Conservation (phyloP, 2,329 filamentous ascomycete genomes). For the Calonectria montana region DNA sequence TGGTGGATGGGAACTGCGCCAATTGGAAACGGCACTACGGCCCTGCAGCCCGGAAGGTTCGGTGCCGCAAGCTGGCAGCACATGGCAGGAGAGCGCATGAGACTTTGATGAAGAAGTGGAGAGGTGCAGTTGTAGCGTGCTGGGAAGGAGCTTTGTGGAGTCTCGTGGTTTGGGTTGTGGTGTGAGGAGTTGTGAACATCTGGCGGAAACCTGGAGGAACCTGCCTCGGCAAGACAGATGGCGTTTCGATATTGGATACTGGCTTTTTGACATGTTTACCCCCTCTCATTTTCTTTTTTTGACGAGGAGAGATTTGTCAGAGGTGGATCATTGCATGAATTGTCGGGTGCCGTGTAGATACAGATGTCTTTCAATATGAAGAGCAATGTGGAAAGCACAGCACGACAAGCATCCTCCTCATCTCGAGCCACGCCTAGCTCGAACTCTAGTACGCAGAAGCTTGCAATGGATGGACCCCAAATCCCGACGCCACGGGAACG, state of each 20-base stretch:
- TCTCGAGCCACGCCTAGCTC: background rate
- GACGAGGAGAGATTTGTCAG: background rate
- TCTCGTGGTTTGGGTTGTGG: background rate
- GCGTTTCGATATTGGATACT: background rate
- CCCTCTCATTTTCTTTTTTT: background rate
- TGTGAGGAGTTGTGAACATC: background rate
- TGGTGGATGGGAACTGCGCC: background rate
- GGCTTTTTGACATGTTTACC: background rate
- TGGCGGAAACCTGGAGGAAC: background rate
- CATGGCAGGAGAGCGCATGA: background rate
- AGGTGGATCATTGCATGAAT: background rate
- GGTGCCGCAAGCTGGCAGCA: background rate
- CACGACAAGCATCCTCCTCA: background rate
- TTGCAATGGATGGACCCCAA: background rate
- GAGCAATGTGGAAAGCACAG: background rate
- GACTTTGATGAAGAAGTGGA: constrained; percentile 2
- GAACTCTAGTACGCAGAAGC: background rate
- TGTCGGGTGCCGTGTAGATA: background rate
- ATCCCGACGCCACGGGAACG: constrained; percentile 15
- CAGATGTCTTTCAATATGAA: background rate
- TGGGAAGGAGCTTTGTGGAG: background rate
- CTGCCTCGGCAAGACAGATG: background rate
- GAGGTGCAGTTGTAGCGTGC: background rate
- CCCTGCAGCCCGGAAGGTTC: background rate
- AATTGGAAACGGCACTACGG: background rate